phyloP scores from a whole-genome alignment of 345 rosid species.

The Combretum micranthum region DNA sequence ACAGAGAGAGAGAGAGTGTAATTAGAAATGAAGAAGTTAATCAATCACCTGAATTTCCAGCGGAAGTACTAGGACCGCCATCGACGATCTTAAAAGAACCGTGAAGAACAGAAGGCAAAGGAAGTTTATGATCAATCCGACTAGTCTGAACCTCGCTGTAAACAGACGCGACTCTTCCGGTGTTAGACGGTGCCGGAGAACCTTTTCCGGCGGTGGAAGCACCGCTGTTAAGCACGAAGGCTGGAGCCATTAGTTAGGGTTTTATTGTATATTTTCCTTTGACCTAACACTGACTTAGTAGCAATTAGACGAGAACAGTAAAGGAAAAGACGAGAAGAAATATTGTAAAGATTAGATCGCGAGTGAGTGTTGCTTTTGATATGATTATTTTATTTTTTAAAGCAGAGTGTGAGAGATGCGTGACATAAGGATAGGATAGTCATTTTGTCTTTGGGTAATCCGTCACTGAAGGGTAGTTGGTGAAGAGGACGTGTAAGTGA shows the following conservation, averaged over 20 bases:
- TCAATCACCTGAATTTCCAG: slow-evolving; percentile 77
- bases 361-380: background rate
- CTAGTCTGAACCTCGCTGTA: slow-evolving; percentile 82
- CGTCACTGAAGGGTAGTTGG: no score
- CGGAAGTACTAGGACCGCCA: slow-evolving; percentile 84
- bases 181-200: slow-evolving; percentile 15
- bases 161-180: slow-evolving; percentile 58
- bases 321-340: no score
- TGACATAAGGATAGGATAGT: no score
- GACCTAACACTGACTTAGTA: slow-evolving; percentile 12
- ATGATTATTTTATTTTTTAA: no score
- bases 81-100: slow-evolving; percentile 67
- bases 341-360: background rate
- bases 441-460: no score
- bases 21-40: slow-evolving; percentile 6
- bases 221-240: slow-evolving; percentile 40
- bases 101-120: slow-evolving; percentile 73
- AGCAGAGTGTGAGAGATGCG: no score
- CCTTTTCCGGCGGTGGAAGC: slow-evolving; percentile 21
- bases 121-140: slow-evolving; percentile 69
- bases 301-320: background rate
- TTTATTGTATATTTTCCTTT: background rate
- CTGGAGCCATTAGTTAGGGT: slow-evolving; percentile 42
- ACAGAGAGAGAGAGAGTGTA: no score
- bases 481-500: no score